A percentile compares a stretch with the other conserved stretches of the same genome.
These are phyloP conservation scores for Triglochin maritima DNA, from an alignment of 106 monocot species.

Conservation along the genomic window DNA sequence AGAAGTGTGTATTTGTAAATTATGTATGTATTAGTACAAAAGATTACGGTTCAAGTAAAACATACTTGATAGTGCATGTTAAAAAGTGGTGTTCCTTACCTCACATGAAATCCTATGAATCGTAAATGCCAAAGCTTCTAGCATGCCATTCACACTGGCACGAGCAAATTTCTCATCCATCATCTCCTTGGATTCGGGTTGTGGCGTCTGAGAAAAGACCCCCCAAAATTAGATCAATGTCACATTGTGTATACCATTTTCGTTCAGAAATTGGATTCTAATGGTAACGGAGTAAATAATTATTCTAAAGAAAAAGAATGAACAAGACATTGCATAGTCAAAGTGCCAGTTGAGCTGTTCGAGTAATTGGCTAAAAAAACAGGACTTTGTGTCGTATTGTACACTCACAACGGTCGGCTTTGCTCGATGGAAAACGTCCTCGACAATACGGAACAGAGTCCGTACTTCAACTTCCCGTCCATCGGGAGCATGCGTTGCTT, in stretches of 20 bases:
- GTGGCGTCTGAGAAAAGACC: conserved; percentile 22
- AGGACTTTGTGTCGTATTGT: background rate
- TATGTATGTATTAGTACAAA: too few relatives aligned
- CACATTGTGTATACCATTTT: too few relatives aligned
- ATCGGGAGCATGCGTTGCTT: conserved; percentile 57
- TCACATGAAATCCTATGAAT: conserved; percentile 63
- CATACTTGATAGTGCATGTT: too few relatives aligned
- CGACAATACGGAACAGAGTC: conserved; percentile 40
- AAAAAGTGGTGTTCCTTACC: too few relatives aligned
- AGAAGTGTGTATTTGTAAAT: too few relatives aligned
- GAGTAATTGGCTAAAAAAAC: too few relatives aligned
- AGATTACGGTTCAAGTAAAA: too few relatives aligned
- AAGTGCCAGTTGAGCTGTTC: too few relatives aligned
- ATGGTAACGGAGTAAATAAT: too few relatives aligned
- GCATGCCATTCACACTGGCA: conserved; percentile 12
- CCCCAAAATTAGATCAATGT: too few relatives aligned
- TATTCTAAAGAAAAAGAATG: background rate
- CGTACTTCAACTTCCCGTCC: conserved; percentile 46
- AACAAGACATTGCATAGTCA: background rate
- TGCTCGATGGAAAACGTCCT: conserved; percentile 45
- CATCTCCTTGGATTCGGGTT: conserved; percentile 16
- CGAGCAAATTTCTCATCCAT: conserved; percentile 23
- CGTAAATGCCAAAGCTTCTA: conserved; percentile 46
- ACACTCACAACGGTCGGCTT: conserved; percentile 29
- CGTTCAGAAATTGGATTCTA: too few relatives aligned